Base-by-base conservation (phyloP, 1,284 basidiomycete species). In the Ganoderma meredithae region DNA sequence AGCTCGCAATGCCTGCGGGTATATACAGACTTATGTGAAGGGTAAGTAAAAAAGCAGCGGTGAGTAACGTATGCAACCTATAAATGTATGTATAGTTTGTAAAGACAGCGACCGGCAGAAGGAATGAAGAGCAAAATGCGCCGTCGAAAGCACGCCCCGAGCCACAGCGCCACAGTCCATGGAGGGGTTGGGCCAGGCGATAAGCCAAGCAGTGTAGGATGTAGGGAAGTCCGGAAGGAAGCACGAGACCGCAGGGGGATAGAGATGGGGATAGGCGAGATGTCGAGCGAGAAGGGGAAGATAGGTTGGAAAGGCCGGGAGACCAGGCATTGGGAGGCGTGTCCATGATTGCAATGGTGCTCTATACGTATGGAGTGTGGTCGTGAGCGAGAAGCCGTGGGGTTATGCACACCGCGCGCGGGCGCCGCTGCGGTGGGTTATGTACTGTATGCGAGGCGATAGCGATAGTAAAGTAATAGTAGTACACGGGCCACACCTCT, bases 401-500 rank as follows among this genome's bases (percentile, higher is more conserved):
- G 31, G 52, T 55, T 60, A 60, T 41, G 39, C 58, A 25, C n/a
- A n/a, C 22, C 39, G 58, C 39, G 39, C n/a, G 33, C 36, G 22
- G 17, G 58, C 2, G 58, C 58, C 5, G 58, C 58, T 13, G 19
- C 13, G 8, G 25, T 25, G 39, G 40, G 39, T 10, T 7, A 40
- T 40, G 39, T 60, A 60, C 39, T 25, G 15, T 41, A 41, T 43
- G 22, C 15, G 47, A 59, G 63, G 44, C 17, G 44, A 52, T 60
- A 69, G 66, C 64, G 58, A 36, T 33, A 58, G 58, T 25, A 40
- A 40, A 25, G 15, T 40, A 39, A 19, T 70, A 68, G 64, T 69
- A 47, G 63, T 72, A 72, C 71, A 72, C 63, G 58, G 60, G 65
- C 58, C 58, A 39, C 36, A 56, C 63, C 69, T 72, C 69, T 72